Base-by-base conservation (phyloP, 148 eudicot species). In the Camellia japonica region DNA sequence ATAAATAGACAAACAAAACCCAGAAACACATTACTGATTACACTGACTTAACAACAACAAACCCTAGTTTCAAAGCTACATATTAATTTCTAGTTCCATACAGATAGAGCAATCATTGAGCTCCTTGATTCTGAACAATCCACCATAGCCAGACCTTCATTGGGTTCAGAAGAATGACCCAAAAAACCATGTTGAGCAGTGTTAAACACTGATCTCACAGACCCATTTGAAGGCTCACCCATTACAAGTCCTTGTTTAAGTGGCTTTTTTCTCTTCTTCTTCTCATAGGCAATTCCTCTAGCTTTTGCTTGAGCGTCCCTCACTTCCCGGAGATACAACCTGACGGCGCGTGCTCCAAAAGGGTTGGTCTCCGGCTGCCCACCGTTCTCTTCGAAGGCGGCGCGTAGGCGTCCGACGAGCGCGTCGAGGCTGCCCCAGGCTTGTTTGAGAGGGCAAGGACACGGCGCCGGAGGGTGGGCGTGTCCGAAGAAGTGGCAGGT, bases 371-470 rank as follows among this genome's bases (percentile, higher is more conserved):
- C 85, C 3, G 81, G 85, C 15, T 10, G 62, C 3, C 85, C 87
- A 3, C 87, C 87, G 23, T 82, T 80, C 78, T 85, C 82, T 52
- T 86, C 88, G 4, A 80, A 84, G 43, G 86, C 86, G 5, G 86
- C 86, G 9, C 86, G 69, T n/a, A 84, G 83, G 3, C 87, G 85
- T n/a, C 87, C 87, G 30, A 85, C 61, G 6, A 85, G 88, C 2
- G 88, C 83, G 47, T 85, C 88, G 3, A 85, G 85, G 79, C 88
- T 85, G 23, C 88, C 88, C 88, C 88, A 85, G 3, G 88, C 88
- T 55, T 86, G 88, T 4, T 78, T 47, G 47, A 86, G 84, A 0
- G 88, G 88, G 78, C 88, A 86, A 0, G 88, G 86, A 49, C 88
- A 86, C 1, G 86, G 84, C 7, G 82, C 88, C 0, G 88, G 88